Evolutionary conservation across 495 filamentous ascomycete species (phyloP), one percentile per base, ranked within the genome.

Genomic region (Podospora australis): DNA sequence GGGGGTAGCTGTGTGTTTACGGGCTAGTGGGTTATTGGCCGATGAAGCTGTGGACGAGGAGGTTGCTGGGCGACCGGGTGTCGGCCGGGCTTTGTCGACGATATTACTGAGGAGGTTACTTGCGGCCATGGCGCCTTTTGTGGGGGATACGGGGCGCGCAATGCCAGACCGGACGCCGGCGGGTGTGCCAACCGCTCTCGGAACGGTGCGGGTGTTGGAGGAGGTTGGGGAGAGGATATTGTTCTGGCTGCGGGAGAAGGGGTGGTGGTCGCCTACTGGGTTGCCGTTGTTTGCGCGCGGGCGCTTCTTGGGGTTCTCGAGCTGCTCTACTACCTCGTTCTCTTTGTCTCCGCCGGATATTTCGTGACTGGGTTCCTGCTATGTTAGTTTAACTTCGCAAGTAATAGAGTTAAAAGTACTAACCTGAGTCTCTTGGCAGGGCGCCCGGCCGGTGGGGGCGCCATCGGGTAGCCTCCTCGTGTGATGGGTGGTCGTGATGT

Each of bases 151-250:
- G 28, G 70, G 66, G 25, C 69, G 64, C 13, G 65, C 60, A 23
- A 68, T 60, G 17, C 62, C 54, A 2, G 66, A 54, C 49, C 34
- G 17, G 35, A 23, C 46, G 24, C 30, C 20, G n/a, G 47, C 1
- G 41, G 43, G n/a, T 32, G 46, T 7, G 47, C 36, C 36, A 22
- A 14, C n/a, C 2, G 55, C 53, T 24, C 63, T 62, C 4, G 66
- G 82, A 39, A 81, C 71, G 13, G 82, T 77, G 22, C 85, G 78
- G 2, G 85, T 87, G 60, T 95, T 92, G 21, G 80, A 79, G 0
- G 88, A 88, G 56, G 87, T 84, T 10, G 88, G 88, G 0, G 88
- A 92, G 10, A 92, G 76, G 20, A 91, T 78, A 65, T 69, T 81
- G 60, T 45, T 58, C 6, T 65, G 59, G 14, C 66, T 60, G 45